These are phyloP conservation scores for Linnemannia hyalina DNA, from an alignment of 192 early-diverging fungal genomes.

Conservation along the genomic window DNA sequence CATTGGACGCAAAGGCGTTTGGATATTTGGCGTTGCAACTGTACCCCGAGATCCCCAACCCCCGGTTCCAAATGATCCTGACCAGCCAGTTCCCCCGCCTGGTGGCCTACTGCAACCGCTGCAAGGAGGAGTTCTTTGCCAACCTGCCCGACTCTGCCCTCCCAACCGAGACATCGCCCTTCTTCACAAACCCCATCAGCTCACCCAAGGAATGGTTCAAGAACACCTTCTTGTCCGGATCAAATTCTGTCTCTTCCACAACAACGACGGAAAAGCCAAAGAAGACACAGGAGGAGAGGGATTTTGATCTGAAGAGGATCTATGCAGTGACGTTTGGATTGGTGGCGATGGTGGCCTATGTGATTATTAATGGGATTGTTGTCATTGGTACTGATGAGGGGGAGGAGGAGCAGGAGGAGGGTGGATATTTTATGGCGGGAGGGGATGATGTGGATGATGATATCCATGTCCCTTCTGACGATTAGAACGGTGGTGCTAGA, in stretches of 20 bases:
- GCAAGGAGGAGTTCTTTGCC: slow-evolving; percentile 60
- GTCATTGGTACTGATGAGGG: slow-evolving; percentile 63
- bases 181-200: slow-evolving; percentile 50
- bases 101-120: slow-evolving; percentile 71
- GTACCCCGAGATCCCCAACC: slow-evolving; percentile 80
- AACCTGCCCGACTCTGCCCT: slow-evolving; percentile 40
- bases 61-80: slow-evolving; percentile 75
- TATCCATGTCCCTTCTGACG: neutral
- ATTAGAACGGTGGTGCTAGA: neutral
- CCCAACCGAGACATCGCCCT: slow-evolving; percentile 53
- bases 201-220: slow-evolving; percentile 59
- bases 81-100: slow-evolving; percentile 77
- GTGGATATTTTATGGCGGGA: slow-evolving; percentile 49
- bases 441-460: slow-evolving; percentile 46
- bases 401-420: slow-evolving; percentile 28
- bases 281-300: slow-evolving; percentile 55
- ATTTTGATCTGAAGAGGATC: slow-evolving; percentile 68
- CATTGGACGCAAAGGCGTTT: slow-evolving; percentile 86
- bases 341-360: slow-evolving; percentile 62
- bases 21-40: slow-evolving; percentile 85
- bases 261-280: slow-evolving; percentile 39
- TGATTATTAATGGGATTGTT: slow-evolving; percentile 74
- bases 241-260: slow-evolving; percentile 11
- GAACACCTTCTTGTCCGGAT: slow-evolving; percentile 33
- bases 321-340: slow-evolving; percentile 65